Evolutionary conservation across 176 grass and related monocot species (phyloP).

Genomic region (Guadua angustifolia): DNA sequence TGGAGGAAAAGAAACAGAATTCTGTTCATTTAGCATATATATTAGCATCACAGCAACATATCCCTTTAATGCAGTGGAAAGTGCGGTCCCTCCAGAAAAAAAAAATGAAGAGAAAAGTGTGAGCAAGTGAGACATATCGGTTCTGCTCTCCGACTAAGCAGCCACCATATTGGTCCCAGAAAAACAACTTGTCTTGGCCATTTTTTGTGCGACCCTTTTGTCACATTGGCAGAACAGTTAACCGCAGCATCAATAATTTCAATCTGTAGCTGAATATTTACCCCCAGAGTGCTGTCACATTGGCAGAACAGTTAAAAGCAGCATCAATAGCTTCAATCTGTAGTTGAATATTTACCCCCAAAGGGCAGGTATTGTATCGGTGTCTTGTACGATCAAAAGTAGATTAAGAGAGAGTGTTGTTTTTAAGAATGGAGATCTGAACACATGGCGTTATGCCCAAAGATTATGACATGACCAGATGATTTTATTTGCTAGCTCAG

Average conservation of each 20-base stretch:
- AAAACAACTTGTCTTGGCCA: slow-evolving; percentile 21
- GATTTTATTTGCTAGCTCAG: neutral
- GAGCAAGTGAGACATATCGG: slow-evolving; percentile 34
- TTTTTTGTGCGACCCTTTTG: neutral
- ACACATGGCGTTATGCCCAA: neutral
- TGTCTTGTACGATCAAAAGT: neutral
- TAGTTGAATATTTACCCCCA: slow-evolving; percentile 33
- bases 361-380: neutral
- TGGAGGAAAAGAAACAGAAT: slow-evolving; percentile 25
- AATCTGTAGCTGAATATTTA: slow-evolving; percentile 15
- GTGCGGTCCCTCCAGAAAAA: slow-evolving; percentile 14
- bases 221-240: neutral
- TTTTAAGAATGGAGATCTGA: neutral
- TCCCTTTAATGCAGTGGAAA: slow-evolving; percentile 31
- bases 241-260: neutral
- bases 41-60: slow-evolving; percentile 28
- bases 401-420: neutral
- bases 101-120: slow-evolving; percentile 19
- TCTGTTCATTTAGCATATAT: slow-evolving; percentile 40
- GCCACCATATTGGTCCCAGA: slow-evolving; percentile 36
- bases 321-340: neutral
- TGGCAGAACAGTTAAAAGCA: neutral
- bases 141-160: slow-evolving; percentile 42
- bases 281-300: neutral
- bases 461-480: neutral